Percentiles rank a stretch among this genome's conserved stretches.
Conservation (phyloP, 148 eudicot species). For the Spergularia marina region DNA sequence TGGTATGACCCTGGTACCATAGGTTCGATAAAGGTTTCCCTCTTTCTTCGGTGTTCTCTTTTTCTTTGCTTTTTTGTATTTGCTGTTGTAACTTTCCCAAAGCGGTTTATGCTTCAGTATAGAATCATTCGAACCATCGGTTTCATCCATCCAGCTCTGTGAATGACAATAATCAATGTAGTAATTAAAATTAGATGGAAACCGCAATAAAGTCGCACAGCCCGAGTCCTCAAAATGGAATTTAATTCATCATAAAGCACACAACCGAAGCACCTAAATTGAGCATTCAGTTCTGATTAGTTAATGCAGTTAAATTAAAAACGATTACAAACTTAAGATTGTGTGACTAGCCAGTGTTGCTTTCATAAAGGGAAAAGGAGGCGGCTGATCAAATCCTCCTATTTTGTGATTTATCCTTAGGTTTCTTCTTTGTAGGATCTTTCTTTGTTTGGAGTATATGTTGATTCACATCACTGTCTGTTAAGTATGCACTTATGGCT, state of each 20-base stretch:
- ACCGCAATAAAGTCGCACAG: neutral
- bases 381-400: neutral
- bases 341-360: too few relatives aligned
- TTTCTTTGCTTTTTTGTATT: conserved; percentile 50
- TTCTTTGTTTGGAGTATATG: conserved; percentile 2
- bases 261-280: neutral
- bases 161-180: conserved; percentile 26
- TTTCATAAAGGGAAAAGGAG: neutral
- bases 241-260: conserved; percentile 1
- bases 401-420: conserved; percentile 1
- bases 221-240: neutral
- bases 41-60: conserved; percentile 49
- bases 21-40: conserved; percentile 78
- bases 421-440: neutral
- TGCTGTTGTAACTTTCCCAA: conserved; percentile 68
- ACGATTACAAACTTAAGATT: neutral
- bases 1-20: conserved; percentile 94
- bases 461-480: neutral
- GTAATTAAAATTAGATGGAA: conserved; percentile 3
- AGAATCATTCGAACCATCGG: conserved; percentile 70
- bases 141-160: conserved; percentile 80
- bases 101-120: conserved; percentile 89
- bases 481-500: neutral
- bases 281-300: neutral
- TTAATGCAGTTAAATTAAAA: neutral